Conservation (phyloP, 441 rosid genomes). For the Manihot esculenta region DNA sequence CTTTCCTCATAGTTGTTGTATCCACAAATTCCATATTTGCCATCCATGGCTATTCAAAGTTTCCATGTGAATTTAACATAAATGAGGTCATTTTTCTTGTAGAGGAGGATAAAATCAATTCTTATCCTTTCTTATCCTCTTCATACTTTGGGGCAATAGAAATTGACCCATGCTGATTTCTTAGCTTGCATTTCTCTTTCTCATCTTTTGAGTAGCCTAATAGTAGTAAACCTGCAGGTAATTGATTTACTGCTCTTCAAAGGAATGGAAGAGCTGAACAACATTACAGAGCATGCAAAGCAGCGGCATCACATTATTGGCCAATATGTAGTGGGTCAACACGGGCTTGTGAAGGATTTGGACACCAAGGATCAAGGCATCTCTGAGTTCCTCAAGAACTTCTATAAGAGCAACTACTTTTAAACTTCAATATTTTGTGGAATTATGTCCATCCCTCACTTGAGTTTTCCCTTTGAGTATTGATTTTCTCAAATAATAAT, state of each 20-base stretch:
- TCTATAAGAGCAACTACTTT: slow-evolving; percentile 82
- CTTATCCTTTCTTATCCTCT: not conserved
- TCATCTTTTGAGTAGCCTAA: slow-evolving; percentile 15
- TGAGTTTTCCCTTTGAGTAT: slow-evolving; percentile 14
- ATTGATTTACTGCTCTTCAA: slow-evolving; percentile 90
- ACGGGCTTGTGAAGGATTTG: slow-evolving; percentile 70
- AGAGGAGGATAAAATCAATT: not conserved
- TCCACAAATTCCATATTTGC: not conserved
- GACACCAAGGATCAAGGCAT: slow-evolving; percentile 63
- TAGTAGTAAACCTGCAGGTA: slow-evolving; percentile 56
- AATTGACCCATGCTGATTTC: not conserved
- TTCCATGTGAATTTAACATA: not conserved
- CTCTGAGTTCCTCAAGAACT: slow-evolving; percentile 83
- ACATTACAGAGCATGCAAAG: slow-evolving; percentile 84
- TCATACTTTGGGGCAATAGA: not conserved
- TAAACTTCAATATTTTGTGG: slow-evolving; percentile 36
- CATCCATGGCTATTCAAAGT: not conserved
- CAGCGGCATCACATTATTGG: slow-evolving; percentile 98
- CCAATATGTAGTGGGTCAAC: slow-evolving; percentile 67
- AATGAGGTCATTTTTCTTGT: not conserved
- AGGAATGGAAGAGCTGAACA: slow-evolving; percentile 88
- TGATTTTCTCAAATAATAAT: slow-evolving; percentile 28
- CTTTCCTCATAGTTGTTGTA: not conserved
- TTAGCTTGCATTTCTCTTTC: not conserved
- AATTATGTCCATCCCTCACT: not conserved